Conservation (phyloP, 495 filamentous ascomycete genomes). For the Xylaria grammica region DNA sequence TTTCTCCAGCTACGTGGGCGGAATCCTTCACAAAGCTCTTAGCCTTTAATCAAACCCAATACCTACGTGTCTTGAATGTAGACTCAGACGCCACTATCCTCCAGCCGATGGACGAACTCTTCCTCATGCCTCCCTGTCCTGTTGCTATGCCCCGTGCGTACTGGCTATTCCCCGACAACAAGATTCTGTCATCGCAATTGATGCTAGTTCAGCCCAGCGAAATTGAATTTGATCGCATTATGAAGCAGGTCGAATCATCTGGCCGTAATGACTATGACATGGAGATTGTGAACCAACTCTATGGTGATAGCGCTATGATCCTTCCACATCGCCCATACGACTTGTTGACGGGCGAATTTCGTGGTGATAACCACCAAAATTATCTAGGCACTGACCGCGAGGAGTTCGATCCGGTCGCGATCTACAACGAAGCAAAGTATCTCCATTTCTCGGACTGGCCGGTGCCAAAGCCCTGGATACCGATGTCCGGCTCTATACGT, state of each 20-base stretch:
- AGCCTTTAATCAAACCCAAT: slow-evolving; percentile 72
- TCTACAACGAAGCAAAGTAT: slow-evolving; percentile 70
- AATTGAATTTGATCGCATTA: slow-evolving; percentile 57
- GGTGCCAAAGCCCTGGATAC: slow-evolving; percentile 78
- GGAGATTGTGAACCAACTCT: slow-evolving; percentile 78
- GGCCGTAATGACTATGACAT: slow-evolving; percentile 64
- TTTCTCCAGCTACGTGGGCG: slow-evolving; percentile 58
- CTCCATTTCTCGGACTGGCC: slow-evolving; percentile 86
- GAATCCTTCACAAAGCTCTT: slow-evolving; percentile 72
- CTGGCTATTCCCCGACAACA: slow-evolving; percentile 63
- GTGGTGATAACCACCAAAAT: slow-evolving; percentile 57
- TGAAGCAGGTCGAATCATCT: slow-evolving; percentile 50
- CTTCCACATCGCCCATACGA: slow-evolving; percentile 78
- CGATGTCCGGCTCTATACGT: slow-evolving; percentile 60
- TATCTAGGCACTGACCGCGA: slow-evolving; percentile 69
- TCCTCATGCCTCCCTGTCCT: slow-evolving; percentile 65
- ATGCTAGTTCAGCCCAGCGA: slow-evolving; percentile 68
- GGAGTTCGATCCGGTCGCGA: slow-evolving; percentile 70
- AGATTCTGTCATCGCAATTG: slow-evolving; percentile 64
- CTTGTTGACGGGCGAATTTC: slow-evolving; percentile 74
- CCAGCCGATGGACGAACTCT: slow-evolving; percentile 73
- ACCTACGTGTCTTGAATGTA: slow-evolving; percentile 68
- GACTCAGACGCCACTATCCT: slow-evolving; percentile 72
- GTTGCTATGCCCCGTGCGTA: slow-evolving; percentile 74
- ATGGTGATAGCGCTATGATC: slow-evolving; percentile 67